Conservation (phyloP, 2,329 filamentous ascomycete genomes). For the Paecilomyces fulvus region DNA sequence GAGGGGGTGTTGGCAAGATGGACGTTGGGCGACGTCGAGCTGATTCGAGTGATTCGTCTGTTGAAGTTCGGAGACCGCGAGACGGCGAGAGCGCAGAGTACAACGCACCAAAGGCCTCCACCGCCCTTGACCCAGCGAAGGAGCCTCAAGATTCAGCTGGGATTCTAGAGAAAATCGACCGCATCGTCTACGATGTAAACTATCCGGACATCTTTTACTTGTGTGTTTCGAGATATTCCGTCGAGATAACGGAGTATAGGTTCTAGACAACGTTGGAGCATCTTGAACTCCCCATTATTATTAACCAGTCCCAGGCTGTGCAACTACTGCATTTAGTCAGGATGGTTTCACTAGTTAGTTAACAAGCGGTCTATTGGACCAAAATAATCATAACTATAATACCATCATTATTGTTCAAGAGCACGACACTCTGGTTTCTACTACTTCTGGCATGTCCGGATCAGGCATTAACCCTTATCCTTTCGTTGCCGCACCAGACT, state of each 20-base stretch:
- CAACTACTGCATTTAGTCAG: too few relatives aligned
- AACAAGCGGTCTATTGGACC: not conserved
- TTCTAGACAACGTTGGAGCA: too few relatives aligned
- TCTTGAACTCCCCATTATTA: too few relatives aligned
- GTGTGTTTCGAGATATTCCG: not conserved
- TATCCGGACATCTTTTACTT: not conserved
- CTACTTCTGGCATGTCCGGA: not conserved
- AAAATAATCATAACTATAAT: too few relatives aligned
- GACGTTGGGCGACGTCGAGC: conserved; percentile 16
- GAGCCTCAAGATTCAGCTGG: not conserved
- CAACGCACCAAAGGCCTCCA: not conserved
- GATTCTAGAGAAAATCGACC: conserved; percentile 1
- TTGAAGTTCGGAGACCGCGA: conserved; percentile 25
- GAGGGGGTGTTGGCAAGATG: conserved; percentile 5
- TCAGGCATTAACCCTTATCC: not conserved
- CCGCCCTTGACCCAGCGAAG: conserved; percentile 1
- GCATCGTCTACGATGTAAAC: not conserved
- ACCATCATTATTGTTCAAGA: too few relatives aligned
- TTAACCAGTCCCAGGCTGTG: not conserved
- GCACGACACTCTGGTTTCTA: not conserved
- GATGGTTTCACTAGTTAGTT: too few relatives aligned
- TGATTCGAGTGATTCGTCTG: conserved; percentile 10
- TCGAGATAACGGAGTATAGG: not conserved
- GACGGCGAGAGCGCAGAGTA: conserved; percentile 24
- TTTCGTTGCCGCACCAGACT: not conserved